Evolutionary conservation across 257 asterid genomes (phyloP).

Genomic region (Nicotiana attenuata): DNA sequence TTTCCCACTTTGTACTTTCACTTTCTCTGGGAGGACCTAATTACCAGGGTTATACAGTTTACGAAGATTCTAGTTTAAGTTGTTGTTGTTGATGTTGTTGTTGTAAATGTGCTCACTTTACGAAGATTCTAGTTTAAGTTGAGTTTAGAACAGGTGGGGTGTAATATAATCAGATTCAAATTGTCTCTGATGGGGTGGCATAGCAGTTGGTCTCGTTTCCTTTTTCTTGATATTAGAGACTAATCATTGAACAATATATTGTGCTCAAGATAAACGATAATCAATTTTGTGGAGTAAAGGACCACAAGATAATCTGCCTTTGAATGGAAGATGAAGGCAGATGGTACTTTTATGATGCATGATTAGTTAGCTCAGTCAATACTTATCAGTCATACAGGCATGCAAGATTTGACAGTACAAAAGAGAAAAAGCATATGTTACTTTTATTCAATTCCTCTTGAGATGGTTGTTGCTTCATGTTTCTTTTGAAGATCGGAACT

Average conservation of each 20-base stretch:
- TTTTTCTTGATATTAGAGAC: background rate
- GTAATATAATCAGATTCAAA: background rate
- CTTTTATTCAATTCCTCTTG: background rate
- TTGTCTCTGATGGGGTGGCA: background rate
- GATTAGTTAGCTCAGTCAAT: background rate
- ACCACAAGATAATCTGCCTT: background rate
- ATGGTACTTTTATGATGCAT: background rate
- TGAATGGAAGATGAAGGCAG: background rate
- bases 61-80: no score
- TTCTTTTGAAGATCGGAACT: background rate
- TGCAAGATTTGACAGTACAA: background rate
- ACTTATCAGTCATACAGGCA: background rate
- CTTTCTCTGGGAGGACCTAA: background rate
- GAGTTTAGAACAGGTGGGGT: background rate
- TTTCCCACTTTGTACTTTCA: slow-evolving; percentile 18
- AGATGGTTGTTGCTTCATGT: background rate
- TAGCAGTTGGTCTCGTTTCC: background rate
- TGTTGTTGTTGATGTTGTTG: no score
- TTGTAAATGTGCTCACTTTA: no score
- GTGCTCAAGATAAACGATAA: background rate
- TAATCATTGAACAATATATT: background rate
- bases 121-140: no score
- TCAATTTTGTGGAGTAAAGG: background rate
- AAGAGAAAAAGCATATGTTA: background rate
- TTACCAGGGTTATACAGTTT: background rate